These are phyloP conservation scores for Syzygium malaccense DNA, from an alignment of 441 rosid genomes.

Conservation along the genomic window DNA sequence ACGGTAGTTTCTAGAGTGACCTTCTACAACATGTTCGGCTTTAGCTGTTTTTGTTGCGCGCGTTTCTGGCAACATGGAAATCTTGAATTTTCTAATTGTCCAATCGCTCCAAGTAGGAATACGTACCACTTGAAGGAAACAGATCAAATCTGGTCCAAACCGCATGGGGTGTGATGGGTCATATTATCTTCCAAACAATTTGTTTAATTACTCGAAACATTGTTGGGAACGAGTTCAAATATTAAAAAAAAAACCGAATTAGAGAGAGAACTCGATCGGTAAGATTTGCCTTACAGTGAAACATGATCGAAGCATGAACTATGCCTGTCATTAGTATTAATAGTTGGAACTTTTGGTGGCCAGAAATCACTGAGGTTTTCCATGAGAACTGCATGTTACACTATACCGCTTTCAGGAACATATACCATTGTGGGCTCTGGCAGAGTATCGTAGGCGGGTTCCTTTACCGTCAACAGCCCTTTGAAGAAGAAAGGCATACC, in stretches of 20 bases:
- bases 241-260: no score
- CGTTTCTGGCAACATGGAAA: neutral
- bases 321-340: neutral
- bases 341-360: neutral
- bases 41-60: neutral
- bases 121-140: slow-evolving; percentile 46
- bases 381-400: slow-evolving; percentile 45
- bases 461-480: slow-evolving; percentile 10
- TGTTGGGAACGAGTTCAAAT: no score
- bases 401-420: slow-evolving; percentile 36
- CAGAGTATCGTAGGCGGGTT: slow-evolving; percentile 31
- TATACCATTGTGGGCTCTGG: slow-evolving; percentile 55
- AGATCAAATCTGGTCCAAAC: slow-evolving; percentile 66
- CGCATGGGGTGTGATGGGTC: slow-evolving; percentile 61
- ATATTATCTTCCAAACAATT: neutral
- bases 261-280: neutral
- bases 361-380: slow-evolving; percentile 50
- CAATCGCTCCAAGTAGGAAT: slow-evolving; percentile 20
- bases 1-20: slow-evolving; percentile 26
- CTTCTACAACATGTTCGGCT: neutral
- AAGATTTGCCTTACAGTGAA: neutral
- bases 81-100: neutral
- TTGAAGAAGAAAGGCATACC: neutral
- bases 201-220: neutral
- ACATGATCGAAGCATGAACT: neutral